Conservation (phyloP, 164 flowering plant species). For the Magnolia officinalis region DNA sequence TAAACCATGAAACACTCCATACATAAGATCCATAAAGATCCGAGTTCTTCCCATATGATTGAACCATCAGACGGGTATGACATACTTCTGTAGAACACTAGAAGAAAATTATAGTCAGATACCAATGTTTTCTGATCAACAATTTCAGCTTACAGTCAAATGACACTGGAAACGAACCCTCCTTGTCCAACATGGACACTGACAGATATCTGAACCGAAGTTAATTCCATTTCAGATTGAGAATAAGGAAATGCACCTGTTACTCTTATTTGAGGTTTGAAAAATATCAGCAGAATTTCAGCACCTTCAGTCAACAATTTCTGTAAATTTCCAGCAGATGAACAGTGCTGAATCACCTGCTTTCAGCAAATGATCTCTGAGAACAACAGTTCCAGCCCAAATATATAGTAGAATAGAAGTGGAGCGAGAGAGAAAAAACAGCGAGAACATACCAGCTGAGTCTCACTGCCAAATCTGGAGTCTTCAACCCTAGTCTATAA, state of each 20-base stretch:
- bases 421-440: too few species aligned
- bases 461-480: too few species aligned
- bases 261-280: background rate
- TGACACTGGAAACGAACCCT: background rate
- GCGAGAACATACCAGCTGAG: too few species aligned
- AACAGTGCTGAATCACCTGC: background rate
- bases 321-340: background rate
- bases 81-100: background rate
- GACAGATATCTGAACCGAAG: background rate
- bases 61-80: background rate
- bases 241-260: background rate
- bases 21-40: too few species aligned
- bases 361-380: background rate
- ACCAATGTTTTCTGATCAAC: background rate
- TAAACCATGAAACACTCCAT: background rate
- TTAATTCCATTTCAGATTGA: background rate
- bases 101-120: background rate
- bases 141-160: background rate
- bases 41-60: background rate
- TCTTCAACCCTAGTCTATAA: too few species aligned
- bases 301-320: background rate
- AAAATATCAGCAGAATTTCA: background rate
- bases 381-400: background rate
- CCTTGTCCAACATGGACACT: background rate
- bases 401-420: too few species aligned